phyloP scores from a whole-genome alignment of 805 yeast genomes.

The Sugiyamaella boreocaroliniensis region DNA sequence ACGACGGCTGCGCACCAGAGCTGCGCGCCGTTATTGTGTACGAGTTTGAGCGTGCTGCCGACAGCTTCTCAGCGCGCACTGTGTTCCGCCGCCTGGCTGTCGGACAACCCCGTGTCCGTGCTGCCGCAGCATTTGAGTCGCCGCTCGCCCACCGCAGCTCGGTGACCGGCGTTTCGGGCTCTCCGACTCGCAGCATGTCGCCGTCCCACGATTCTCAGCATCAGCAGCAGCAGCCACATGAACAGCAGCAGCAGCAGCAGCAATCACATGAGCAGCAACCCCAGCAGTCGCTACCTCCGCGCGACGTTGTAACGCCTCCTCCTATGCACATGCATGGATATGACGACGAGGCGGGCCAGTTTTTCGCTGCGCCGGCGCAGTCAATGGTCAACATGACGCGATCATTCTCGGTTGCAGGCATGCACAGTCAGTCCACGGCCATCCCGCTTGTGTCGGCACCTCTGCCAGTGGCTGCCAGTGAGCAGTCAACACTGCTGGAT shows the following conservation, averaged over 20 bases:
- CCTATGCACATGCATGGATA: not conserved
- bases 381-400: constrained; percentile 14
- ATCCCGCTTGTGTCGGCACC: constrained; percentile 1
- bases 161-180: not conserved
- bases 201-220: not conserved
- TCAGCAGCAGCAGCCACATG: not conserved
- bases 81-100: constrained; percentile 28
- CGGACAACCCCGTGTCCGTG: not conserved
- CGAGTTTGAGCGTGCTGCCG: constrained; percentile 31
- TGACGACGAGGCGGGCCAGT: not conserved
- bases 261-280: no score
- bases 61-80: constrained; percentile 32
- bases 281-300: not conserved
- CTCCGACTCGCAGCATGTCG: not conserved
- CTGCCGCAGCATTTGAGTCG: constrained; percentile 3
- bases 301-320: not conserved
- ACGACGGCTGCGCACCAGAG: constrained; percentile 6
- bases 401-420: constrained; percentile 19
- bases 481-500: not conserved
- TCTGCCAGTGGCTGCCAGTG: constrained; percentile 1
- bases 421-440: constrained; percentile 2
- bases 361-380: constrained; percentile 1
- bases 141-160: constrained; percentile 6
- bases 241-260: not conserved
- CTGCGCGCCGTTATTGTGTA: constrained; percentile 30